Base-by-base conservation (phyloP, 1,139 yeast genomes). In the Barnettozyma hawaiiensis region DNA sequence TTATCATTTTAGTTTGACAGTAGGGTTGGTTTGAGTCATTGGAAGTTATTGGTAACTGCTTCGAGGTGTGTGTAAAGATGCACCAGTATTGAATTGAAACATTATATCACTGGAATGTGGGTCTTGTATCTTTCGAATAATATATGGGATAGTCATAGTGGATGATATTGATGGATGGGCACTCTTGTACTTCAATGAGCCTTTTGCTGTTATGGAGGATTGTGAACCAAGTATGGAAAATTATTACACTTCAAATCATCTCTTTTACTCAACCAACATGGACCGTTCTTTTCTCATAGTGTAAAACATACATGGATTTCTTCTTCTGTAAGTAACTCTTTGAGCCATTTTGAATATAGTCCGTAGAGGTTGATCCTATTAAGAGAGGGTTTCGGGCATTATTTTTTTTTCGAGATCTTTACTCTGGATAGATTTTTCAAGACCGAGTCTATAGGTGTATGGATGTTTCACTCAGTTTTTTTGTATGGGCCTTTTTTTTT, bases 281-380 rank as follows among this genome's bases (percentile, higher is more conserved):
- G 27, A 26, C 32, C 5, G 16, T n/a, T n/a, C 14, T 18, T 34
- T 21, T 23, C 18, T n/a, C 14, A 21, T n/a, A 18, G 11, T 9
- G 22, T 5, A 9, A 38, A 38, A 77, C 82, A 67, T 78, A 78
- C 83, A 81, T 70, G 86, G 85, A 65, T 79, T 80, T 75, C 85
- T 77, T 75, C 84, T 78, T 77, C 87, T 78, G 78, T 75, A 81
- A 57, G 87, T 80, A 69, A 81, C 83, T 77, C 87, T 80, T 71
- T 78, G 85, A 66, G 84, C 86, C 87, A 81, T 81, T 63, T 61
- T 70, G 39, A 49, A 34, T 43, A 40, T 45, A 34, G 42, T 38
- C 42, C 48, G 39, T 41, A 34, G 40, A 39, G 44, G 40, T 41
- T 42, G 40, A 35, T 40, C 40, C 42, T 41, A 26, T 41, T 28